A percentile compares a stretch with the other conserved stretches of the same genome.
Evolutionary conservation across 306 rosid genomes (phyloP).

Genomic region (Prinsepia uniflora): DNA sequence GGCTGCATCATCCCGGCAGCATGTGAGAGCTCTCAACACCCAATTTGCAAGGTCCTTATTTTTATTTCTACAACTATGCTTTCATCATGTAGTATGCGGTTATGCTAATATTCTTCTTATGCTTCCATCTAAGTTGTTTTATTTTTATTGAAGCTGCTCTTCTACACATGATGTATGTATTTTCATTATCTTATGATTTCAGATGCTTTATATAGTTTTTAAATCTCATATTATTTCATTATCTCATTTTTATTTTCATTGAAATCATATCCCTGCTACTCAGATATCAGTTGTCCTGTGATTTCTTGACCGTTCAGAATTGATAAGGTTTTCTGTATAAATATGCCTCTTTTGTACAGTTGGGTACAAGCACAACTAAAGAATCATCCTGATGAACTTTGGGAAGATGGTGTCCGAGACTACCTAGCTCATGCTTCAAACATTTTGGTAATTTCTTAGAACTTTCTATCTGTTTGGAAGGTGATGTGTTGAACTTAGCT

Average conservation of each 20-base stretch:
- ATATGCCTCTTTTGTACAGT: slow-evolving; percentile 40
- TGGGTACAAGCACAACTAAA: slow-evolving; percentile 90
- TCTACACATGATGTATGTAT: background rate
- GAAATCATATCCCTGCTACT: background rate
- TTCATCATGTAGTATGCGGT: slow-evolving; percentile 13
- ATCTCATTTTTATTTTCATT: background rate
- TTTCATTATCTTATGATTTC: slow-evolving; percentile 9
- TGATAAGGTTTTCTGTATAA: slow-evolving; percentile 3
- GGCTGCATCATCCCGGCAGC: slow-evolving; percentile 86
- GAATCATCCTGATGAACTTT: slow-evolving; percentile 93
- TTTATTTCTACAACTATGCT: slow-evolving; percentile 10
- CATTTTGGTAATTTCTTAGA: slow-evolving; percentile 61
- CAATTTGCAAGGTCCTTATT: slow-evolving; percentile 88
- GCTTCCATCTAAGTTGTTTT: background rate
- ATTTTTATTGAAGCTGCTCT: background rate
- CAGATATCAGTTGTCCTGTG: slow-evolving; percentile 5
- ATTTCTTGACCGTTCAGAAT: slow-evolving; percentile 5
- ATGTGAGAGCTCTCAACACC: slow-evolving; percentile 97
- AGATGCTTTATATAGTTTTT: slow-evolving; percentile 12
- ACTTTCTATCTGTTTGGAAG: slow-evolving; percentile 13
- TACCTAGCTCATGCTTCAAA: slow-evolving; percentile 78
- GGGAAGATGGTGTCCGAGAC: slow-evolving; percentile 95
- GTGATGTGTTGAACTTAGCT: background rate
- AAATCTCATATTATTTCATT: slow-evolving; percentile 1
- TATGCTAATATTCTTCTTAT: background rate